A percentile compares a stretch with the other conserved stretches of the same genome.
phyloP scores from a whole-genome alignment of 139 green algal species.

The Pseudopediastrum boryanum region DNA sequence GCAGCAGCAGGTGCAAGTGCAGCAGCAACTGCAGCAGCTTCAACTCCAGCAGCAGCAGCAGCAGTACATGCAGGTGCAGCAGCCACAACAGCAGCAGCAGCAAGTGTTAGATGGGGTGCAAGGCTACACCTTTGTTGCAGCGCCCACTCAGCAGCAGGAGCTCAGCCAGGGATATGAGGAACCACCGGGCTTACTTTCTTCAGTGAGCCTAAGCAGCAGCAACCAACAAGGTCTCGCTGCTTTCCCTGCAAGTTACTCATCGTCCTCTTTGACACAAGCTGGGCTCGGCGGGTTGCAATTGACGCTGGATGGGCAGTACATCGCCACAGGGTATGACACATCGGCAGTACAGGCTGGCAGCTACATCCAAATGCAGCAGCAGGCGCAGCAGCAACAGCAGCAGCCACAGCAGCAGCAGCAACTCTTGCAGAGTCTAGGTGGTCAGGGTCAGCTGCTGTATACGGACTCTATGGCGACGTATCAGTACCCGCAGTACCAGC shows the following conservation, averaged over 20 bases:
- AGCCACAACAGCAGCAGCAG: conserved; percentile 14
- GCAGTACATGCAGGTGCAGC: background rate
- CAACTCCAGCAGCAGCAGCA: background rate
- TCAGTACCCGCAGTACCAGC: too few relatives aligned
- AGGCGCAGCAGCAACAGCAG: conserved; percentile 29
- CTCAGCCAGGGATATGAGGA: too few relatives aligned
- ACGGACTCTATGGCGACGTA: too few relatives aligned
- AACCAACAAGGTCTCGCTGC: background rate
- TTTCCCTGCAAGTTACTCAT: background rate
- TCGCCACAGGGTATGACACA: background rate
- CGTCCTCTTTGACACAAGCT: background rate
- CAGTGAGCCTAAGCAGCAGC: conserved; percentile 7
- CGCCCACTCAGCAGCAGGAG: background rate
- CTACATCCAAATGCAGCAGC: background rate
- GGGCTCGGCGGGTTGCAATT: background rate
- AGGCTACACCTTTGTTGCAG: background rate
- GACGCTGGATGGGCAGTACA: too few relatives aligned
- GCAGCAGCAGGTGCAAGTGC: conserved; percentile 4
- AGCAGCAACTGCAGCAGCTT: background rate
- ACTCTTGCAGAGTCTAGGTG: too few relatives aligned
- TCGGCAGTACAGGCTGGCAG: background rate
- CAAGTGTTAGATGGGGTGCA: background rate
- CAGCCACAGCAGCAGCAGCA: background rate
- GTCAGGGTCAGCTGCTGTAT: too few relatives aligned
- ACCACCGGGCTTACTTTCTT: too few relatives aligned